Conservation (phyloP, 345 rosid genomes). For the Geranium brycei region DNA sequence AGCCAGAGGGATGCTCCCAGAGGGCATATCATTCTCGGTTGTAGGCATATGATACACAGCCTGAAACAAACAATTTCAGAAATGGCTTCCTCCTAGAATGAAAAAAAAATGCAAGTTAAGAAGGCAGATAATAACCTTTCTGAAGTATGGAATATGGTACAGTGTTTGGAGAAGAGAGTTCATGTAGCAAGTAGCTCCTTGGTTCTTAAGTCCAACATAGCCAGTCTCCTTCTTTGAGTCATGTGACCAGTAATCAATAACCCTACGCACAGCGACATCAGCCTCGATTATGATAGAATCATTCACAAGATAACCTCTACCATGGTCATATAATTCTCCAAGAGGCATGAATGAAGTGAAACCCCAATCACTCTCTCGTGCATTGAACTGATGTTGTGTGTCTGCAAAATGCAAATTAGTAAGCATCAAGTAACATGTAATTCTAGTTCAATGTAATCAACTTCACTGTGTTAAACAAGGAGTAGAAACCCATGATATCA, state of each 20-base stretch:
- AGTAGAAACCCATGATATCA: background rate
- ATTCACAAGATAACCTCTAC: slow-evolving; percentile 41
- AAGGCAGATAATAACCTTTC: slow-evolving; percentile 28
- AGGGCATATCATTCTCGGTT: slow-evolving; percentile 50
- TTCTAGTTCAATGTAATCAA: background rate
- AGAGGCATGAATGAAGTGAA: slow-evolving; percentile 48
- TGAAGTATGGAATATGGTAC: slow-evolving; percentile 47
- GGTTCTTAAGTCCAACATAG: slow-evolving; percentile 49
- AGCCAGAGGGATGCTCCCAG: slow-evolving; percentile 50
- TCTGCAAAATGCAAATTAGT: slow-evolving; percentile 21
- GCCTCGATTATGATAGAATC: slow-evolving; percentile 42
- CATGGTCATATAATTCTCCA: slow-evolving; percentile 35
- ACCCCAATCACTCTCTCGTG: slow-evolving; percentile 47
- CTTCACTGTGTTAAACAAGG: background rate
- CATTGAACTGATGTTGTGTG: slow-evolving; percentile 41
- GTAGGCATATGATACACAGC: slow-evolving; percentile 61
- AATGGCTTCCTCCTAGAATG: background rate
- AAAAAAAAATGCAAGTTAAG: background rate
- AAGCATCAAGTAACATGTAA: background rate
- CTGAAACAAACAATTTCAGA: slow-evolving; percentile 18
- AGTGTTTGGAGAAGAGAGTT: slow-evolving; percentile 46
- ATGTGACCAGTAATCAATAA: slow-evolving; percentile 41
- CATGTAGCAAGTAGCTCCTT: slow-evolving; percentile 64
- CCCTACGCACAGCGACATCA: slow-evolving; percentile 39
- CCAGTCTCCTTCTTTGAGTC: slow-evolving; percentile 60